Percentiles rank a stretch among this genome's conserved stretches.
phyloP scores from a whole-genome alignment of 163 green algal species.

The Scenedesmus sp. region DNA sequence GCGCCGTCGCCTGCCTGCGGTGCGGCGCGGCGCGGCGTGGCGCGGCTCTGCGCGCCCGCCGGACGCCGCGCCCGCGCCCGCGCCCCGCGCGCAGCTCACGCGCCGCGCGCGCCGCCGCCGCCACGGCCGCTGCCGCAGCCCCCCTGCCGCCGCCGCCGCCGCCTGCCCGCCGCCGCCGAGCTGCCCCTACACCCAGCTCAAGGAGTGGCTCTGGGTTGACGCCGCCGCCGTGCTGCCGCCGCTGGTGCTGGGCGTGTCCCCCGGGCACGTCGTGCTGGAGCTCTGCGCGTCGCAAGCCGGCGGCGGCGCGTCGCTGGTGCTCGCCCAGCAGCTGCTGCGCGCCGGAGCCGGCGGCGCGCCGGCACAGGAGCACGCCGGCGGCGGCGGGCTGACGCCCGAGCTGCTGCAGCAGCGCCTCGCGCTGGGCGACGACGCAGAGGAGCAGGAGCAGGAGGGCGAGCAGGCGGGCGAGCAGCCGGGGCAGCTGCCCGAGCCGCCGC shows the following conservation, averaged over 20 bases:
- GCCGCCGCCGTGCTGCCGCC: conserved; percentile 66
- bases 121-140: conserved; percentile 11
- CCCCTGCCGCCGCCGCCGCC: too few species aligned
- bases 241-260: conserved; percentile 63
- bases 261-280: conserved; percentile 77
- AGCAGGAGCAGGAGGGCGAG: background rate
- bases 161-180: conserved; percentile 7
- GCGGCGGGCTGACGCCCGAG: background rate
- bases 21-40: too few species aligned
- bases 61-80: too few species aligned
- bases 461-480: conserved; percentile 4
- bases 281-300: conserved; percentile 83
- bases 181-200: conserved; percentile 35
- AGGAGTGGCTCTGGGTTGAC: conserved; percentile 64
- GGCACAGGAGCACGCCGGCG: background rate
- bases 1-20: conserved; percentile 1
- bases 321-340: conserved; percentile 61
- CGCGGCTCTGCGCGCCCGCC: too few species aligned
- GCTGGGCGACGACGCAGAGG: conserved; percentile 13
- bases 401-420: conserved; percentile 49
- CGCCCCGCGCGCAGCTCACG: too few species aligned
- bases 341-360: background rate
- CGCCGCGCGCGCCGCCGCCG: too few species aligned
- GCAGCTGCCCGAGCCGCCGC: background rate
- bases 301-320: conserved; percentile 78